A percentile compares a stretch with the other conserved stretches of the same genome.
Evolutionary conservation across 164 flowering plant genomes (phyloP).

Genomic region (Tetrastigma voinierianum): DNA sequence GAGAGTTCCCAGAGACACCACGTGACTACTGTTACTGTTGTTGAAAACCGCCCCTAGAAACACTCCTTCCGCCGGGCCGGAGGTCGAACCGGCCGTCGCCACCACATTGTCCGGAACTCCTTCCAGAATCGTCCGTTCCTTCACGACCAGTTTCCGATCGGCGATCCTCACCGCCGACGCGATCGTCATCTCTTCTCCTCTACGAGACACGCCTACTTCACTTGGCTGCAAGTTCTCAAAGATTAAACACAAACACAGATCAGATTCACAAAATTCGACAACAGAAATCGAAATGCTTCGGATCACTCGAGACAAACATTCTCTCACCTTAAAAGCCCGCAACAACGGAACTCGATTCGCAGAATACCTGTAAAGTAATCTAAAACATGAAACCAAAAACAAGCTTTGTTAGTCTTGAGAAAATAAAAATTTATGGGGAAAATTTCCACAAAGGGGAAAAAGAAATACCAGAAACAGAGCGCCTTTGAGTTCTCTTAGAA

Average conservation of each 20-base stretch:
- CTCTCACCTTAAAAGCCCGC: constrained; percentile 28
- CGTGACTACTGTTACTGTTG: constrained; percentile 59
- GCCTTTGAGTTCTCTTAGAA: background rate
- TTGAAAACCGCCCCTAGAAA: constrained; percentile 73
- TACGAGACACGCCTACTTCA: constrained; percentile 10
- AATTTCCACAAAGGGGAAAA: constrained; percentile 2
- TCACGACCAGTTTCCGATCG: constrained; percentile 60
- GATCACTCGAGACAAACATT: background rate
- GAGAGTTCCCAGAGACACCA: constrained; percentile 66
- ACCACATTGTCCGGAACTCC: constrained; percentile 71
- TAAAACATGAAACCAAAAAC: constrained; percentile 24
- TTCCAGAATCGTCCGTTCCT: constrained; percentile 57
- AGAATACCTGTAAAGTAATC: constrained; percentile 21
- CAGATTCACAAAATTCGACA: background rate
- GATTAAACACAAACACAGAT: background rate
- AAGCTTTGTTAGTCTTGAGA: constrained; percentile 12
- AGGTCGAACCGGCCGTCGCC: constrained; percentile 51
- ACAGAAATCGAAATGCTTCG: background rate
- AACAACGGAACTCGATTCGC: constrained; percentile 10
- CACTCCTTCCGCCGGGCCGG: constrained; percentile 71
- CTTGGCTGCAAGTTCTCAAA: constrained; percentile 22
- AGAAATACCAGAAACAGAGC: constrained; percentile 13
- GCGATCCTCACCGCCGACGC: constrained; percentile 60
- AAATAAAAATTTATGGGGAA: background rate
- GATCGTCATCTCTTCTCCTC: constrained; percentile 58